phyloP scores from a whole-genome alignment of 257 asterid species.

The Solanum pimpinellifolium region DNA sequence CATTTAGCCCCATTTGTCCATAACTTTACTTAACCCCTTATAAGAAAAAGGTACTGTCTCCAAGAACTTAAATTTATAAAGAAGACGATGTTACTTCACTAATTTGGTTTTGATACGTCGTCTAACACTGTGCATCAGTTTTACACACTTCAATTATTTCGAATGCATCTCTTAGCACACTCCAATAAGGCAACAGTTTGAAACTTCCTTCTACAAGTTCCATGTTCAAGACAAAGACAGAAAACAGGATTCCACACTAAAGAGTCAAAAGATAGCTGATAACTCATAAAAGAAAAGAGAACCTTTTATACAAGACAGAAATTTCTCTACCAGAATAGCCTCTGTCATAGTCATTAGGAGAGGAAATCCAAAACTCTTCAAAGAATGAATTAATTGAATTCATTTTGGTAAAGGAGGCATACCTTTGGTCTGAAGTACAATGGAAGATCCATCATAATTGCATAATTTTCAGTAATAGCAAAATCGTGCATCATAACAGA shows the following conservation, averaged over 20 bases:
- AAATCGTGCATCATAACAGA: constrained; percentile 97
- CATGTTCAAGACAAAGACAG: not conserved
- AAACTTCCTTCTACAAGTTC: not conserved
- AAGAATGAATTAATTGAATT: not conserved
- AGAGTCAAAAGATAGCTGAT: not conserved
- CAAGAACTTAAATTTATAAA: not conserved
- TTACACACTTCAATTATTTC: not conserved
- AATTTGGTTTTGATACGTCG: not conserved
- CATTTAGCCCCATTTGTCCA: not conserved
- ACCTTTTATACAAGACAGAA: not conserved
- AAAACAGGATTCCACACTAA: not conserved
- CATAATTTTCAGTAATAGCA: constrained; percentile 96
- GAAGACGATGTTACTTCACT: not conserved
- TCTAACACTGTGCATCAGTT: not conserved
- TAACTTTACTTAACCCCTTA: not conserved
- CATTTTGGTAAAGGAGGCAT: not conserved
- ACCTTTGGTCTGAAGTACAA: constrained; percentile 81
- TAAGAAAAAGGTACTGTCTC: not conserved
- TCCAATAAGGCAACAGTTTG: not conserved
- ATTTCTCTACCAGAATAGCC: not conserved
- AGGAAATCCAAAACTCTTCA: not conserved
- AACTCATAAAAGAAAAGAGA: not conserved
- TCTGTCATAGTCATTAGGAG: not conserved
- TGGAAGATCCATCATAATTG: constrained; percentile 91
- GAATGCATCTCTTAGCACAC: not conserved